Conservation (phyloP, 192 early-diverging fungal genomes). For the Podochytrium sp. region DNA sequence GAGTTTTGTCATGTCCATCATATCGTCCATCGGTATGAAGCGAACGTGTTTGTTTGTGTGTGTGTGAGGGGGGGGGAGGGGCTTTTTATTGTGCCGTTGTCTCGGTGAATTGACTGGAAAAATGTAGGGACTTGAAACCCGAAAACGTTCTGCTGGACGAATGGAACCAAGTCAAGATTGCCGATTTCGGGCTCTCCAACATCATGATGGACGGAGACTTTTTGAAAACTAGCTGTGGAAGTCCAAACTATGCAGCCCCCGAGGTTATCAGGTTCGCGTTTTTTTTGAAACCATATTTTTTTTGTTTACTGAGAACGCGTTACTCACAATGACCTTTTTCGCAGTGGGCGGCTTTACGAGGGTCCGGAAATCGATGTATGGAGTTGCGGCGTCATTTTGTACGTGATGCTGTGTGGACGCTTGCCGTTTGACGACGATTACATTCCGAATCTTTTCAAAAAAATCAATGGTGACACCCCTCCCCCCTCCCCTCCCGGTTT, state of each 20-base stretch:
- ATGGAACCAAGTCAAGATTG: slow-evolving; percentile 61
- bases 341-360: slow-evolving; percentile 71
- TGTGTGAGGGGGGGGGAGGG: too few species aligned
- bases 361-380: slow-evolving; percentile 99
- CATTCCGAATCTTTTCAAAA: slow-evolving; percentile 79
- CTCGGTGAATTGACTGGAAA: too few species aligned
- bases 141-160: slow-evolving; percentile 63
- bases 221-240: slow-evolving; percentile 51
- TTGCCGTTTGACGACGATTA: slow-evolving; percentile 98
- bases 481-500: not conserved
- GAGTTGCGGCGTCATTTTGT: slow-evolving; percentile 96
- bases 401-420: slow-evolving; percentile 94
- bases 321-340: not conserved
- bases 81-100: too few species aligned
- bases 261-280: slow-evolving; percentile 82
- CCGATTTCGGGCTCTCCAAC: slow-evolving; percentile 64
- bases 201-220: slow-evolving; percentile 59
- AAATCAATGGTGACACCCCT: slow-evolving; percentile 76
- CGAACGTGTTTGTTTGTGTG: too few species aligned
- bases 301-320: slow-evolving; percentile 31
- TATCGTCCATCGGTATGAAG: slow-evolving; percentile 58
- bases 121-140: slow-evolving; percentile 56
- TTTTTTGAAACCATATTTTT: slow-evolving; percentile 72
- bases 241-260: slow-evolving; percentile 61
- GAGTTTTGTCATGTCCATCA: slow-evolving; percentile 64